phyloP scores from a whole-genome alignment of 306 rosid species.

The Cicer yamashitae region DNA sequence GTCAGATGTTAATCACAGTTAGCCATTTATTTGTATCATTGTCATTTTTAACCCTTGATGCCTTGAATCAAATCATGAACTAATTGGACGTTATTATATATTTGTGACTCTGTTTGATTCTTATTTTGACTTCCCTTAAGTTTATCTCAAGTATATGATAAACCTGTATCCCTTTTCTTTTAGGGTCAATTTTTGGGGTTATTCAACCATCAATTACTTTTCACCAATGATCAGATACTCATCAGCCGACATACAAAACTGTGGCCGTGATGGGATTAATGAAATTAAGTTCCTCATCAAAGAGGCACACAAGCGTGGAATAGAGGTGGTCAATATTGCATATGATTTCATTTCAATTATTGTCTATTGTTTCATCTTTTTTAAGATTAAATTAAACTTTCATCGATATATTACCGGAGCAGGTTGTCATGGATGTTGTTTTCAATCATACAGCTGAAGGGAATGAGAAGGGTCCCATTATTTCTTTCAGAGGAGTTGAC shows the following conservation, averaged over 20 bases:
- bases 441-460: slow-evolving; percentile 99
- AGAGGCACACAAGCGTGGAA: slow-evolving; percentile 95
- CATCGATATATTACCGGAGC: slow-evolving; percentile 46
- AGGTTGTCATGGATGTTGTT: slow-evolving; percentile 98
- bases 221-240: slow-evolving; percentile 98
- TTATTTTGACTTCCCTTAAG: slow-evolving; percentile 6
- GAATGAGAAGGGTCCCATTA: slow-evolving; percentile 87
- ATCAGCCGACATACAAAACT: slow-evolving; percentile 69
- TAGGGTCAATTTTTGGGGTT: slow-evolving; percentile 98
- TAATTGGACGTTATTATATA: slow-evolving; percentile 27
- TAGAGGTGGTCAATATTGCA: slow-evolving; percentile 69
- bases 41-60: slow-evolving; percentile 28
- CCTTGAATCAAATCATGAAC: slow-evolving; percentile 27
- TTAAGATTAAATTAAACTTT: slow-evolving; percentile 30
- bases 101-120: slow-evolving; percentile 14
- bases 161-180: slow-evolving; percentile 38
- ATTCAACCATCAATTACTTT: slow-evolving; percentile 88
- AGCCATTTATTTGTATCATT: slow-evolving; percentile 16
- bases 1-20: slow-evolving; percentile 18
- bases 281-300: slow-evolving; percentile 82
- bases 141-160: slow-evolving; percentile 28
- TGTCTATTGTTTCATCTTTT: slow-evolving; percentile 4
- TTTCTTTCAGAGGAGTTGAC: slow-evolving; percentile 95
- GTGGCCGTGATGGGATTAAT: slow-evolving; percentile 83
- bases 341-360: slow-evolving; percentile 21